Evolutionary conservation across 2,329 filamentous ascomycete species (phyloP).

Genomic region (Pseudogymnoascus sp.): DNA sequence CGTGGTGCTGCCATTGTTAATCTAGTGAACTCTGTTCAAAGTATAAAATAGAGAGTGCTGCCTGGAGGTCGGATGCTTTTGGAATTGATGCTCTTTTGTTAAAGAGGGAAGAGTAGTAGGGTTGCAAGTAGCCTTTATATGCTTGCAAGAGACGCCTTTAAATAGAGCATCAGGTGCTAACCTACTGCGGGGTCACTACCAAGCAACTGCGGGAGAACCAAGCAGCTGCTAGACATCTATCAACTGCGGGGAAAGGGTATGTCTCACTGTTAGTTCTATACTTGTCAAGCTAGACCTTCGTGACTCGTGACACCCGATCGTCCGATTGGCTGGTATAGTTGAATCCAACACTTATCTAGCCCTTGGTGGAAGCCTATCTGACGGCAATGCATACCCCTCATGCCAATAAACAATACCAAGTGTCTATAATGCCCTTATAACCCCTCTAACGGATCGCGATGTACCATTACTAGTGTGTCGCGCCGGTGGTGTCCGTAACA

Average conservation of each 20-base stretch:
- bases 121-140: neutral
- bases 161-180: neutral
- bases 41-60: neutral
- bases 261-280: neutral
- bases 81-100: neutral
- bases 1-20: conserved; percentile 1
- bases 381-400: neutral
- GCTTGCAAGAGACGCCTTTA: neutral
- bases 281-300: neutral
- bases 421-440: too few relatives aligned
- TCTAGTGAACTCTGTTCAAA: neutral
- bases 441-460: too few relatives aligned
- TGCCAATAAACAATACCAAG: neutral
- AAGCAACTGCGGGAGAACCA: neutral
- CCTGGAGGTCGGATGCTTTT: neutral
- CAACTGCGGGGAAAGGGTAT: neutral
- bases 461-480: too few relatives aligned
- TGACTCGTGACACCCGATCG: neutral
- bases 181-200: neutral
- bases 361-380: neutral
- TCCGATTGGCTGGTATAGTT: neutral
- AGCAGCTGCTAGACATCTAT: neutral
- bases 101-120: neutral
- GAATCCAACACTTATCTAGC: neutral
- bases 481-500: too few relatives aligned